These are phyloP conservation scores for Balamuthia mandrillaris DNA, from an alignment of 208 protist species.

Conservation along the genomic window DNA sequence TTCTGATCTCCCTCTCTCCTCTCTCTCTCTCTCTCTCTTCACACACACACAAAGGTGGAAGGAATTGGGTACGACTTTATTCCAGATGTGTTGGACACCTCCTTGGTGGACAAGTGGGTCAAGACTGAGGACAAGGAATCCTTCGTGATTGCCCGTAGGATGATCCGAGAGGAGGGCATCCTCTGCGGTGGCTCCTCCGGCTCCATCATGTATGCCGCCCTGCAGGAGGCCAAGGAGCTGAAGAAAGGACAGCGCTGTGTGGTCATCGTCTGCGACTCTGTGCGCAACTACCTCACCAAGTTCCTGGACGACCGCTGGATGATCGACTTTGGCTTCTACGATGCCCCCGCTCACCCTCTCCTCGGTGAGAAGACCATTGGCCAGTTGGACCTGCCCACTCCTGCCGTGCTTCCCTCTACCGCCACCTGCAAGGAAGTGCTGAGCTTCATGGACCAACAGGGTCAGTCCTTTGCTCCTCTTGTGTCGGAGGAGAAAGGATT, in stretches of 20 bases:
- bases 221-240: slow-evolving; percentile 87
- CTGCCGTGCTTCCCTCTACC: slow-evolving; percentile 50
- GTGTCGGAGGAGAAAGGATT: slow-evolving; percentile 37
- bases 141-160: slow-evolving; percentile 84
- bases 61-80: slow-evolving; percentile 98
- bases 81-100: slow-evolving; percentile 83
- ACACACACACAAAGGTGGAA: no score
- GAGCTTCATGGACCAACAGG: no score
- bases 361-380: slow-evolving; percentile 46
- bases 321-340: slow-evolving; percentile 86
- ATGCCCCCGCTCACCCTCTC: slow-evolving; percentile 43
- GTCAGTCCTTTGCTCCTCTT: no score
- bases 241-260: slow-evolving; percentile 84
- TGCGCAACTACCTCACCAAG: slow-evolving; percentile 97
- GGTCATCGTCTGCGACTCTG: slow-evolving; percentile 89
- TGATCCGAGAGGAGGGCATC: slow-evolving; percentile 91
- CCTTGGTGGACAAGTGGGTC: slow-evolving; percentile 84
- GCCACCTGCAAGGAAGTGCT: slow-evolving; percentile 32
- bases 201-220: slow-evolving; percentile 81
- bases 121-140: slow-evolving; percentile 89
- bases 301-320: slow-evolving; percentile 93
- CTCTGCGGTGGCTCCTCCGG: slow-evolving; percentile 91
- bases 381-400: slow-evolving; percentile 46
- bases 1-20: no score
- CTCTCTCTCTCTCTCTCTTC: no score